Evolutionary conservation across 2,329 filamentous ascomycete genomes (phyloP), one percentile per base, ranked within the genome.

Genomic region (Hysterium pulicare): DNA sequence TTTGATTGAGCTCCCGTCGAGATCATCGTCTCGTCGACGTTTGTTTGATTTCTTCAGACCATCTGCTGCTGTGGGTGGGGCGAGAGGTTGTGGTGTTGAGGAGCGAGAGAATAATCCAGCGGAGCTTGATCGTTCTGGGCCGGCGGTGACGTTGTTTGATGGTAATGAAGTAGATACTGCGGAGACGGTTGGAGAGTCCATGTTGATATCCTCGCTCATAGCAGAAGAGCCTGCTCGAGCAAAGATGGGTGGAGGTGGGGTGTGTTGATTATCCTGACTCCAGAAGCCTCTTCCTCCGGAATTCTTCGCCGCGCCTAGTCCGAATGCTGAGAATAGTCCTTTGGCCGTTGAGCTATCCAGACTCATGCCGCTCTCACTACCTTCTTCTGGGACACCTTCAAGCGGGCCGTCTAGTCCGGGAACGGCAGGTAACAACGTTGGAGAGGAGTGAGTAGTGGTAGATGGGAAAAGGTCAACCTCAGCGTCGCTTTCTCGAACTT

Each of bases 401-500:
- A 87, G 69, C 1, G 72, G 71, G 19, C 86, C 83, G 33, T 71
- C 67, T 3, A 68, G 51, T 22, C 81, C 78, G 26, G 75, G 71
- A 8, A 75, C 71, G 2, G 77, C 73, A n/a, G 77, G 79, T 28
- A 74, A 64, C 11, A 88, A 64, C 35, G 71, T 82, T 0, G 87
- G 87, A 6, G 86, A 90, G 0, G 85, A 86, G 26, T 84, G 76
- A 2, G 81, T 76, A 2, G 82, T 84, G 17, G 71, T 72, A 53
- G 54, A 77, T 11, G 77, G 72, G 7, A 44, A 76, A 58, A 52
- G 53, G 21, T 62, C 57, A 41, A 82, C 69, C 37, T 82, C 81
- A 49, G 84, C 78, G 57, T 96, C 90, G 55, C 85, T 91, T 65
- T 97, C 93, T 32, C 90, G 86, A 21, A 97, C 90, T 67, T 96